Base-by-base conservation (phyloP, 371 early-diverging fungal genomes). In the Haplosporangium sp. region DNA sequence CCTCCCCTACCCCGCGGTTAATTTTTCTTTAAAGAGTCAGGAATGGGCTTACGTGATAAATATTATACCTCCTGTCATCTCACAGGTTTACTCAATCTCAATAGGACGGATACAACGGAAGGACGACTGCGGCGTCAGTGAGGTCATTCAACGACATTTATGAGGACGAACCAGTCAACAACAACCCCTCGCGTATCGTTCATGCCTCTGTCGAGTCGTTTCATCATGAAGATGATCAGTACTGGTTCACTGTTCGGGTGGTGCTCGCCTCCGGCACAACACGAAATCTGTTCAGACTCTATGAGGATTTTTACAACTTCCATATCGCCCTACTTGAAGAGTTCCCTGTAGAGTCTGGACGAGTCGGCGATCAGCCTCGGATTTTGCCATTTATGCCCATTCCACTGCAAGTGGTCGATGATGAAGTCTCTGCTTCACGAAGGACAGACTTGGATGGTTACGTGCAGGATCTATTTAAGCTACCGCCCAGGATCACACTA, bases 271-370 rank as follows among this genome's bases (percentile, higher is more conserved):
- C 91, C 56, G 86, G 86, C 36, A 72, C 84, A 2, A 73, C 70
- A 36, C 84, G 90, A 50, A 84, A 87, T 20, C 71, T 95, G 9
- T 90, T 91, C 81, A 83, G 94, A 29, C 82, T 89, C 20, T 93
- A 92, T 65, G 94, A 95, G 73, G 93, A 94, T 72, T 93, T 95
- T 81, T 91, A 91, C 77, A 86, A 89, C 53, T 89, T 94, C 55
- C 95, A 95, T 59, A 89, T 93, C 52, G 84, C 87, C n/a, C 83
- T 95, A 20, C 81, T 95, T 47, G 86, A 85, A 46, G 86, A 86
- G 62, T 95, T 90, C 74, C 94, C 93, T 1, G 77, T 82, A 7
- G 94, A 94, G 69, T 87, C 90, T 42, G 95, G 95, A 4, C 89
- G 92, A 50, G 75, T 74, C 16, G 89, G 86, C 29, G 82, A 83